Percentiles rank a stretch among this genome's conserved stretches.
These are phyloP conservation scores for Pseudonitzschia multiseries DNA, from an alignment of 108 stramenopile genomes.

Conservation along the genomic window DNA sequence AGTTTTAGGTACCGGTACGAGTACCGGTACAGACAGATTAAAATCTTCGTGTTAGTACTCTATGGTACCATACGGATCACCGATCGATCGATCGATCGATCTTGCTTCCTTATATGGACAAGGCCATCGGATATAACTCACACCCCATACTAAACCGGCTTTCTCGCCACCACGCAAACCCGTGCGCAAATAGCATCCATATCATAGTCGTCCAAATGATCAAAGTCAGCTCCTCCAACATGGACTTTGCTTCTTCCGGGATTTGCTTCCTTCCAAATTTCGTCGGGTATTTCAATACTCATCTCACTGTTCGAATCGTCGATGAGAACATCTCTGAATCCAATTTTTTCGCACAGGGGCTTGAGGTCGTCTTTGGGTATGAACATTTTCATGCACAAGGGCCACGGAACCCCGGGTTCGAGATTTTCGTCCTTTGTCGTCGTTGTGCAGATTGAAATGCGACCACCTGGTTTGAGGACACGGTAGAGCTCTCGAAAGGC, in stretches of 20 bases:
- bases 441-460: slow-evolving; percentile 75
- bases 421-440: slow-evolving; percentile 44
- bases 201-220: slow-evolving; percentile 62
- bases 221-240: slow-evolving; percentile 48
- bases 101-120: too few species aligned
- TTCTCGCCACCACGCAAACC: slow-evolving; percentile 64
- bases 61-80: too few species aligned
- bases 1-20: too few species aligned
- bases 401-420: slow-evolving; percentile 65
- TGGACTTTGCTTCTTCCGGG: slow-evolving; percentile 60
- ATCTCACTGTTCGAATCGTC: slow-evolving; percentile 60
- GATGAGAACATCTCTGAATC: slow-evolving; percentile 57
- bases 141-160: slow-evolving; percentile 19
- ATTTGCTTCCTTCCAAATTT: slow-evolving; percentile 30
- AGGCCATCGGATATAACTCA: too few species aligned
- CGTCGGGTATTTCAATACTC: slow-evolving; percentile 61
- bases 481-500: slow-evolving; percentile 77
- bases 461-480: slow-evolving; percentile 83
- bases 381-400: slow-evolving; percentile 78
- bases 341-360: slow-evolving; percentile 65
- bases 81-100: too few species aligned
- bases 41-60: too few species aligned
- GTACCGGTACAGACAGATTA: too few species aligned
- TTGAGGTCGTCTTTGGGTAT: slow-evolving; percentile 50
- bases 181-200: slow-evolving; percentile 78